Conservation (phyloP, 2,329 filamentous ascomycete species). For the Apiospora rasikravindrae region DNA sequence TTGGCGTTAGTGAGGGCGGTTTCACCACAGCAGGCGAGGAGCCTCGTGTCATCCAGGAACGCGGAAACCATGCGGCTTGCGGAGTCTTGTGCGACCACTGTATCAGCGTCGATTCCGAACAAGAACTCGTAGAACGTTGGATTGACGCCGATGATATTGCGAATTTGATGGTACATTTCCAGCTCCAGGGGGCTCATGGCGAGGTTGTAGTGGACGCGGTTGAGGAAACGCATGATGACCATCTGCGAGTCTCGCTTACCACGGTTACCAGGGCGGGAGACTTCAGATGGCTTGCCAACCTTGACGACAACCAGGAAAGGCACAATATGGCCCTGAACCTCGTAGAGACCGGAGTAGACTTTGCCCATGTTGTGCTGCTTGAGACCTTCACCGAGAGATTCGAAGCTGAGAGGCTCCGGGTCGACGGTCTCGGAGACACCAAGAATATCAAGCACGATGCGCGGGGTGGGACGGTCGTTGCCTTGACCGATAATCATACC, state of each 20-base stretch:
- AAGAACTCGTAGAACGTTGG: conserved; percentile 98
- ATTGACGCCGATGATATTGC: conserved; percentile 98
- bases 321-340: conserved; percentile 97
- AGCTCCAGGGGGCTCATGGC: conserved; percentile 96
- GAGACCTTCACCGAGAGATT: conserved; percentile 91
- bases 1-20: conserved; percentile 93
- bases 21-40: conserved; percentile 96
- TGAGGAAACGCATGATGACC: conserved; percentile 98
- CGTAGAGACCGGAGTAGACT: conserved; percentile 95
- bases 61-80: conserved; percentile 90
- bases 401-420: conserved; percentile 94
- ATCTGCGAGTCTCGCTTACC: conserved; percentile 99
- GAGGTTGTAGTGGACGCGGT: conserved; percentile 97
- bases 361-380: conserved; percentile 99
- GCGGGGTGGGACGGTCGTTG: conserved; percentile 92
- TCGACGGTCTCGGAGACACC: conserved; percentile 93
- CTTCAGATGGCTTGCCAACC: conserved; percentile 96
- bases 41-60: conserved; percentile 87
- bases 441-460: conserved; percentile 95
- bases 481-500: conserved; percentile 99
- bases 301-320: conserved; percentile 97
- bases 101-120: conserved; percentile 96
- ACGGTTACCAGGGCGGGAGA: conserved; percentile 92
- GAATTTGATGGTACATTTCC: conserved; percentile 98
- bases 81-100: conserved; percentile 87